Base-by-base conservation (phyloP, 2,329 filamentous ascomycete species). In the Verticillium dahliae region DNA sequence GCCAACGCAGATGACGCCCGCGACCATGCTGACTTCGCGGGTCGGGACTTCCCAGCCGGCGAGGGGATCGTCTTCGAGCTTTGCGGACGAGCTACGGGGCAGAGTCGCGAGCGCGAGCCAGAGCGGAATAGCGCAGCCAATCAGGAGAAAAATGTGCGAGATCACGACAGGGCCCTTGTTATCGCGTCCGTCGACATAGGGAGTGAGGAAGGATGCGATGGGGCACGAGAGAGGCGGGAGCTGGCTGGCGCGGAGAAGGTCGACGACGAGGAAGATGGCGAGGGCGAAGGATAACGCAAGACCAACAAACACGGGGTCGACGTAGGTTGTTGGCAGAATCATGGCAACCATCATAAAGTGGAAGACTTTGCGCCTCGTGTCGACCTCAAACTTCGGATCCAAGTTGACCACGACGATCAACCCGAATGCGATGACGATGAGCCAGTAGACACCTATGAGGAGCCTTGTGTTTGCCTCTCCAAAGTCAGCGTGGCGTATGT, bases 281-380 rank as follows among this genome's bases (percentile, higher is more conserved):
- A 99, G 83, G 33, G 92, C 86, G 37, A 97, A 78, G 0, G 83
- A 81, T n/a, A 98, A 81, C 0, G 92, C 91, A 13, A 99, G 80
- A 1, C 90, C 86, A 58, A 88, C 87, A 73, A 91, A 98, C 50
- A 88, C 82, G 1, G 95, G 94, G 73, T 99, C 95, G 65, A 98
- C 78, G 71, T 87, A 97, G 2, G 89, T 90, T 1, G 91, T 87
- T 0, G 95, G 93, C 1, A 98, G 81, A 61, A 99, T 88, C 91
- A 99, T 97, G 61, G 87, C 87, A 7, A 98, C 94, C 90, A 98
- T 98, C 83, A 94, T 97, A 67, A 96, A 96, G 74, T 99, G 95
- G 73, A 99, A 99, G 31, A 98, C 91, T 75, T 99, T 99, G 58
- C 95, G 87, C 58, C 95, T 86, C 1, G 95, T 99, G 75, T 99